Evolutionary conservation across 2,329 filamentous ascomycete genomes (phyloP), one percentile per base, ranked within the genome.

Genomic region (Nemania sp.): DNA sequence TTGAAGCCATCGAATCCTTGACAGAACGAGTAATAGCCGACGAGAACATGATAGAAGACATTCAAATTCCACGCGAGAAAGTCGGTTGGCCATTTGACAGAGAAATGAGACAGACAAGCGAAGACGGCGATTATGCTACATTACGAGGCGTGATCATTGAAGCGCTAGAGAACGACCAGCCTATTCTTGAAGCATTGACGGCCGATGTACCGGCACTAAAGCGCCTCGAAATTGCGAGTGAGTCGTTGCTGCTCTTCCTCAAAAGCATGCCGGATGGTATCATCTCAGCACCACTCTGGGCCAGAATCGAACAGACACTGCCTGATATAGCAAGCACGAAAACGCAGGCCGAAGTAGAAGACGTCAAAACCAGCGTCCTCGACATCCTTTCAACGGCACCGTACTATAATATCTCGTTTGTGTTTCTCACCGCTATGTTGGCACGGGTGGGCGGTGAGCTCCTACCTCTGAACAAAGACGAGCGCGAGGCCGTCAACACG

Each of bases 361-460:
- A 86, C 43, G 80, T 83, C 72, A 88, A 87, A 75, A 80, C 79
- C 0, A 76, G 80, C 2, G 78, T 96, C 1, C 87, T 97, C 5
- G 94, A 98, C 72, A 86, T 91, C 1, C 85, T 98, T 1, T 87
- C 91, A 0, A 83, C 87, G 1, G 86, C 88, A 0, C 92, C 93
- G 0, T 90, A 91, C 57, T 92, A 97, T 80, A 96, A 93, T 76
- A 94, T 97, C 63, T 92, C 92, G 0, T 97, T 98, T 75, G 92
- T 97, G 1, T 94, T 98, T 71, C 82, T 98, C 18, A 93, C 91
- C 0, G 90, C 92, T 8, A 94, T 94, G 80, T 84, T 98, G 0
- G 81, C 84, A 1, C 83, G 84, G 3, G 80, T 88, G 1, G 81
- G 84, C 1, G 77, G 81, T 0, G 87, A 89, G 62, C 78, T 89